Conservation (phyloP, 192 early-diverging fungal species). For the Rhizophagus clarus region DNA sequence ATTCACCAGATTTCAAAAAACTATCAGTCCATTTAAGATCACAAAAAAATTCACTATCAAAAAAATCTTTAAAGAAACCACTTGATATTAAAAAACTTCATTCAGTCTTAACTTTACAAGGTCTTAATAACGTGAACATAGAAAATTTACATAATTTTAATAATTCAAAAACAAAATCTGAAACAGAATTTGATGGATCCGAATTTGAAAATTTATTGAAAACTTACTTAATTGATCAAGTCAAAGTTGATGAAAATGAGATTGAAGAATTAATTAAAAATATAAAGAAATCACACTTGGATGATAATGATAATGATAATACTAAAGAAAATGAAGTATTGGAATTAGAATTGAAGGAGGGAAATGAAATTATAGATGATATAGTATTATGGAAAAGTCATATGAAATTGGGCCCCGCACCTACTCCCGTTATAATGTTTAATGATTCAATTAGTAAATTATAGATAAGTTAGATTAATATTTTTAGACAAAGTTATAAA, state of each 20-base stretch:
- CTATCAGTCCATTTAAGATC: constrained; percentile 50
- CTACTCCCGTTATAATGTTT: constrained; percentile 37
- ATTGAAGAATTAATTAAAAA: constrained; percentile 33
- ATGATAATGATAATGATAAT: not conserved
- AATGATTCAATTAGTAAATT: not conserved
- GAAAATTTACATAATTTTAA: not conserved
- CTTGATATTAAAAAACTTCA: constrained; percentile 22
- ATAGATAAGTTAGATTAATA: not conserved
- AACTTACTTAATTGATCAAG: constrained; percentile 31
- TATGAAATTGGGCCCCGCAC: constrained; percentile 43
- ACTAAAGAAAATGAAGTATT: constrained; percentile 30
- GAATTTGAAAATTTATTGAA: constrained; percentile 31
- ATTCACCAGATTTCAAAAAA: constrained; percentile 40
- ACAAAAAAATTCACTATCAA: constrained; percentile 27
- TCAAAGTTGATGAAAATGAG: constrained; percentile 32
- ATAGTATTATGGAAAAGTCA: constrained; percentile 48
- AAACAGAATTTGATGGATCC: constrained; percentile 6
- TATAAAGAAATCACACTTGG: not conserved
- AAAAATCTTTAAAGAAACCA: not conserved
- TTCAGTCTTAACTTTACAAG: constrained; percentile 23
- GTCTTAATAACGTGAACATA: not conserved
- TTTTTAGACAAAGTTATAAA: too few species aligned
- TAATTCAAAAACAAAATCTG: not conserved
- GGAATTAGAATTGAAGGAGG: constrained; percentile 35
- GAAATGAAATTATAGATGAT: constrained; percentile 44